A percentile compares a stretch with the other conserved stretches of the same genome.
phyloP scores from a whole-genome alignment of 2,329 filamentous ascomycete species.

The Neonectria neomacrospora region DNA sequence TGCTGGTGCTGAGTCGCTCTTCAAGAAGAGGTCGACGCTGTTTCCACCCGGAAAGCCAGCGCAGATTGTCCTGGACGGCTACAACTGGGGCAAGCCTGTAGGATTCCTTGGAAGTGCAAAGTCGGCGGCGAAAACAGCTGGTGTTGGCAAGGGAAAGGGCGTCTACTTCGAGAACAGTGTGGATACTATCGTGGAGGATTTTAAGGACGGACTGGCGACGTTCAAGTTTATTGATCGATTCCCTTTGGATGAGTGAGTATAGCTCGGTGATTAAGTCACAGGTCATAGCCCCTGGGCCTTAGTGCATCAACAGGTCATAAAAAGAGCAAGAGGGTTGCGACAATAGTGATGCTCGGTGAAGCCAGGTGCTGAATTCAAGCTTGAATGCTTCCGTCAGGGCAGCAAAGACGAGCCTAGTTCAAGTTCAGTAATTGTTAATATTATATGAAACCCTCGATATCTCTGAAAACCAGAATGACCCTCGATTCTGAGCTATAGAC shows the following conservation, averaged over 20 bases:
- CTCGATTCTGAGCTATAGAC: neutral
- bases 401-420: too few relatives aligned
- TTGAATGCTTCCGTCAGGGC: neutral
- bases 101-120: slow-evolving; percentile 63
- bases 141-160: slow-evolving; percentile 56
- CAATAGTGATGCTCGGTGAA: too few relatives aligned
- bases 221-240: slow-evolving; percentile 77
- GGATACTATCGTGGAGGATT: slow-evolving; percentile 52
- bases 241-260: slow-evolving; percentile 59
- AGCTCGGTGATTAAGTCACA: too few relatives aligned
- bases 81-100: slow-evolving; percentile 77
- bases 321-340: too few relatives aligned
- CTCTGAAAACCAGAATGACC: too few relatives aligned
- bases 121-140: slow-evolving; percentile 54
- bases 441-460: neutral
- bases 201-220: slow-evolving; percentile 69
- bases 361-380: neutral
- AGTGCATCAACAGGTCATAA: too few relatives aligned
- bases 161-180: slow-evolving; percentile 53
- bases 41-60: slow-evolving; percentile 72
- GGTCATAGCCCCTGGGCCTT: too few relatives aligned
- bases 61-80: slow-evolving; percentile 71
- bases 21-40: slow-evolving; percentile 62
- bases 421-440: neutral
- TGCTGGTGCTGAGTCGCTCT: slow-evolving; percentile 63